Conservation (phyloP, 306 rosid genomes). For the Glycine latifolia region DNA sequence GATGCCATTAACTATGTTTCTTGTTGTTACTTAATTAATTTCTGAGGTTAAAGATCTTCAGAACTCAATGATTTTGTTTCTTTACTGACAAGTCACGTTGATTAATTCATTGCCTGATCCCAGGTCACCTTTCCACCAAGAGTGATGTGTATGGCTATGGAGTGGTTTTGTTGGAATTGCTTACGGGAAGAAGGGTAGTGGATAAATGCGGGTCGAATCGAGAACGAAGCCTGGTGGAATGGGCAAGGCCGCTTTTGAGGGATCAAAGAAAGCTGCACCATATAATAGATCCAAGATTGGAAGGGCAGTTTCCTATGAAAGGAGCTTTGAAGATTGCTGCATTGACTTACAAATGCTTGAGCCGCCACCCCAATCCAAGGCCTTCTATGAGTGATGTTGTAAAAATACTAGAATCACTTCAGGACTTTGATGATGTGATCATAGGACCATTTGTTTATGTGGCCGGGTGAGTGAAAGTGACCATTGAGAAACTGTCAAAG, state of each 20-base stretch:
- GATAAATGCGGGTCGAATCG: conserved; percentile 54
- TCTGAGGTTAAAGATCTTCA: neutral
- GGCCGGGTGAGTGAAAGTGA: conserved; percentile 56
- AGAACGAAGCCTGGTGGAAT: conserved; percentile 70
- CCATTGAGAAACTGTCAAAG: neutral
- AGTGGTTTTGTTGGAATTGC: conserved; percentile 79
- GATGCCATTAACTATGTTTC: neutral
- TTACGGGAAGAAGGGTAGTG: conserved; percentile 76
- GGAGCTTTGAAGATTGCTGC: conserved; percentile 69
- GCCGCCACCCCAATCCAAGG: conserved; percentile 66
- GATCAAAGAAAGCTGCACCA: conserved; percentile 56
- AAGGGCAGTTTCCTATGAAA: conserved; percentile 67
- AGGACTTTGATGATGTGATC: conserved; percentile 60
- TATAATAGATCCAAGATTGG: conserved; percentile 68
- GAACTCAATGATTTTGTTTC: neutral
- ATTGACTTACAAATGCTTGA: conserved; percentile 71
- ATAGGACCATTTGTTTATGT: conserved; percentile 77
- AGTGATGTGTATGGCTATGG: conserved; percentile 91
- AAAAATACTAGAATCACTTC: conserved; percentile 63
- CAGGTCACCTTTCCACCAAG: conserved; percentile 82
- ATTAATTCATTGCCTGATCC: conserved; percentile 4
- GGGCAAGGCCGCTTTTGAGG: conserved; percentile 80
- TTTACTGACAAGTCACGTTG: neutral
- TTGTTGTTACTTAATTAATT: neutral
- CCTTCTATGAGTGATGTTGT: conserved; percentile 76